Evolutionary conservation across 306 rosid genomes (phyloP).

Genomic region (Citrullus amarus): DNA sequence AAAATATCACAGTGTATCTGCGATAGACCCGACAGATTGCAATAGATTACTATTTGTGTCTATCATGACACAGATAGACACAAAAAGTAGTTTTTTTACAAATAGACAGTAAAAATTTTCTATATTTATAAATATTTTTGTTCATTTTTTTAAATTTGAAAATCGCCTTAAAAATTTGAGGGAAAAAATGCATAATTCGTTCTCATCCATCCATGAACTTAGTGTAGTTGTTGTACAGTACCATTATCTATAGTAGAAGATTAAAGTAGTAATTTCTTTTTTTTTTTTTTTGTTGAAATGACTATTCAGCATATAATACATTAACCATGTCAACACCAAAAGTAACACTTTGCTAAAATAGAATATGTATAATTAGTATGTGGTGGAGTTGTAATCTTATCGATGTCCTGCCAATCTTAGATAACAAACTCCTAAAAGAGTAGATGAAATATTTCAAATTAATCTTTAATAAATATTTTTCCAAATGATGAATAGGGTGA

Average conservation of each 20-base stretch:
- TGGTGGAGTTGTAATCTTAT: slow-evolving; percentile 24
- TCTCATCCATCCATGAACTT: neutral
- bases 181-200: too few relatives aligned
- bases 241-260: neutral
- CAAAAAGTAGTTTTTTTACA: too few relatives aligned
- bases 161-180: too few relatives aligned
- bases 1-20: too few relatives aligned
- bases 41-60: too few relatives aligned
- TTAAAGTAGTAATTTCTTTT: neutral
- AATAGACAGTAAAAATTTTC: too few relatives aligned
- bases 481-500: slow-evolving; percentile 1
- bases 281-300: neutral
- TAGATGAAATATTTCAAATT: neutral
- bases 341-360: slow-evolving; percentile 15
- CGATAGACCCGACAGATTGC: too few relatives aligned
- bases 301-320: too few relatives aligned
- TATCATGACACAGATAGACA: too few relatives aligned
- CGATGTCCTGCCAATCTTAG: slow-evolving; percentile 29
- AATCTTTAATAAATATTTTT: neutral
- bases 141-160: too few relatives aligned
- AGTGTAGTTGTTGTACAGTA: neutral
- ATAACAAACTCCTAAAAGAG: slow-evolving; percentile 1
- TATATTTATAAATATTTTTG: too few relatives aligned
- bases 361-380: slow-evolving; percentile 23
- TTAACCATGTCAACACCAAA: slow-evolving; percentile 24